Base-by-base conservation (phyloP, 2,329 filamentous ascomycete genomes). In the Atkinsonella hypoxylon region DNA sequence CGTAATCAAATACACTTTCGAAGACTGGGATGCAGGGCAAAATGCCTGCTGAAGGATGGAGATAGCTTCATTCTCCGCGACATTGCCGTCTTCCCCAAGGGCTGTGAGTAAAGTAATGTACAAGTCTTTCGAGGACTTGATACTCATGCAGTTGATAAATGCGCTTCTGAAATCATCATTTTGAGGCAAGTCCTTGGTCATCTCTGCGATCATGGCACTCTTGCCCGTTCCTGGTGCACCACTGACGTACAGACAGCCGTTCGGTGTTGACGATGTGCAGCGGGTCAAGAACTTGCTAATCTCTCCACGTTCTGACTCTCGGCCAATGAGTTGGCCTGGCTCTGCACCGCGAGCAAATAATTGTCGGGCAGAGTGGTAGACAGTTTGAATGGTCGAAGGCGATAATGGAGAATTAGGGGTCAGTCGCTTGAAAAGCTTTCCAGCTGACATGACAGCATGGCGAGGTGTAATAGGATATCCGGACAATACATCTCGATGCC, bases 141-240 rank as follows among this genome's bases (percentile, higher is more conserved):
- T 83, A 67, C 90, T 95, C 83, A 96, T 96, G 69, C 93, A 98
- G 65, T 98, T 98, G 74, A 98, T 78, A 62, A 90, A 91, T 2
- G 83, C 82, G 49, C 83, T 82, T 59, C 80, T 82, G 49, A 93
- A 72, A 4, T 71, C 66, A 15, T 75, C 70, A 34, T 71, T 70
- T 4, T 70, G 63, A 11, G 71, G 70, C 46, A 84, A 68, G 42
- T 81, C 73, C 45, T 79, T 71, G 45, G 85, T 85, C 47, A 95
- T 79, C 63, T 94, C 84, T 55, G 83, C 83, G 54, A 97, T 82
- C 74, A 97, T 85, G 31, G 93, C 93, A 65, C 90, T 97, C 71
- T 98, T 98, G 50, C 93, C 93, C 0, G 93, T 98, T 11, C 93
- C 93, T 2, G 93, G 93, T 4, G 93, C 93, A 0, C 93, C 93